These are phyloP conservation scores for Clarkia xantiana DNA, from an alignment of 345 rosid genomes.

Conservation along the genomic window DNA sequence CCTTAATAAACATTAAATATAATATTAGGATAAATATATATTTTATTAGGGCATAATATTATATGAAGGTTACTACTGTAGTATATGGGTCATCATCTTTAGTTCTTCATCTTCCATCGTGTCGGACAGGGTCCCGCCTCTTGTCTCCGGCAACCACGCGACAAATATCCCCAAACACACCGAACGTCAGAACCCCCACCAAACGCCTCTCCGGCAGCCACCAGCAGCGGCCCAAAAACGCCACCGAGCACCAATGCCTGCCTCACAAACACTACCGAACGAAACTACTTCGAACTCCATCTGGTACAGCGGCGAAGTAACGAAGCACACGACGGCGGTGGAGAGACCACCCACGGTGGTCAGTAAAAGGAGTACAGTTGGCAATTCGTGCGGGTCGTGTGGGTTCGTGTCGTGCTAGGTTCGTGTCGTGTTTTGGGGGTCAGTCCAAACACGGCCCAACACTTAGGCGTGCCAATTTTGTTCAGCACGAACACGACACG, in stretches of 20 bases:
- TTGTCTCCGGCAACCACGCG: slow-evolving; percentile 11
- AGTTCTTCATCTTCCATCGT: slow-evolving; percentile 19
- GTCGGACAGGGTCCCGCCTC: slow-evolving; percentile 8
- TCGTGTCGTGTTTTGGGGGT: no score
- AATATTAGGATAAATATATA: no score
- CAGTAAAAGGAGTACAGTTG: slow-evolving; percentile 22
- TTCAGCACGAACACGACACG: no score
- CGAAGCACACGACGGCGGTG: slow-evolving; percentile 23
- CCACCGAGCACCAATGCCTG: slow-evolving; percentile 21
- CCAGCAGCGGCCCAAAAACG: slow-evolving; percentile 9
- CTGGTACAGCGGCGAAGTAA: slow-evolving; percentile 12
- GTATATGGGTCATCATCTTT: no score
- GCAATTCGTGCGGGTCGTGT: no score
- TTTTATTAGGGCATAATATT: no score
- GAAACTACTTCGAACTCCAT: slow-evolving; percentile 45
- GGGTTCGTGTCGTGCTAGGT: no score
- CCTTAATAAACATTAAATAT: no score
- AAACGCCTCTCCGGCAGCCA: slow-evolving; percentile 4
- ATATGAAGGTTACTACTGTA: no score
- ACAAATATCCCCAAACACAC: slow-evolving; percentile 10
- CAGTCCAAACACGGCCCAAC: no score
- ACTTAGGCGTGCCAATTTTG: no score
- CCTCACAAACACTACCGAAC: slow-evolving; percentile 34
- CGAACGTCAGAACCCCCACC: slow-evolving; percentile 7
- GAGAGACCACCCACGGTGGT: slow-evolving; percentile 28